Evolutionary conservation across 108 stramenopile species (phyloP).

Genomic region (Cyclostephanos tholiformis): DNA sequence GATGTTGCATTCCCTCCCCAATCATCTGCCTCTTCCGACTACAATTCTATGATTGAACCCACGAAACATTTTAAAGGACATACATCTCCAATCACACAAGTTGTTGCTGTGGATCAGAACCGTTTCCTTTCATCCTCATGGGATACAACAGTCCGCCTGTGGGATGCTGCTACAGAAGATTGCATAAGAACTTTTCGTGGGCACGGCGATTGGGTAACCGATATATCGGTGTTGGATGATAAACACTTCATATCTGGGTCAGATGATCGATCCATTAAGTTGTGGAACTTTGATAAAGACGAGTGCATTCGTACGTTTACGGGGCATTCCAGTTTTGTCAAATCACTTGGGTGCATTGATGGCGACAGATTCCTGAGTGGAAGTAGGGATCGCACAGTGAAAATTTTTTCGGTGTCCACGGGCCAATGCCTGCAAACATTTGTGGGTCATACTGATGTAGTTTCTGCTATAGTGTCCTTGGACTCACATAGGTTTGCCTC

Average conservation of each 20-base stretch:
- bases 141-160: constrained; percentile 39
- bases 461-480: constrained; percentile 27
- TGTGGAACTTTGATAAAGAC: constrained; percentile 31
- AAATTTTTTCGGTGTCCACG: constrained; percentile 20
- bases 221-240: constrained; percentile 12
- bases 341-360: constrained; percentile 13
- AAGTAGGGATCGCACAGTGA: constrained; percentile 35
- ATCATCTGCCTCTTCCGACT: background rate
- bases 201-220: constrained; percentile 39
- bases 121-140: constrained; percentile 36
- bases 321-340: constrained; percentile 41
- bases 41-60: constrained; percentile 16
- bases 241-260: constrained; percentile 30
- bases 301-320: constrained; percentile 30
- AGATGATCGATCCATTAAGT: constrained; percentile 31
- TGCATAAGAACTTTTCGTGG: constrained; percentile 33
- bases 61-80: constrained; percentile 35
- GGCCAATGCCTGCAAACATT: constrained; percentile 30
- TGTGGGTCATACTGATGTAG: constrained; percentile 24
- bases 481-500: constrained; percentile 20
- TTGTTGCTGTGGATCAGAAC: constrained; percentile 23
- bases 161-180: constrained; percentile 29
- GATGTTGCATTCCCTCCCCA: background rate
- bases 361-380: constrained; percentile 27
- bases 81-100: constrained; percentile 27